Evolutionary conservation across 2,329 filamentous ascomycete genomes (phyloP).

Genomic region (Diaporthe amygdali): DNA sequence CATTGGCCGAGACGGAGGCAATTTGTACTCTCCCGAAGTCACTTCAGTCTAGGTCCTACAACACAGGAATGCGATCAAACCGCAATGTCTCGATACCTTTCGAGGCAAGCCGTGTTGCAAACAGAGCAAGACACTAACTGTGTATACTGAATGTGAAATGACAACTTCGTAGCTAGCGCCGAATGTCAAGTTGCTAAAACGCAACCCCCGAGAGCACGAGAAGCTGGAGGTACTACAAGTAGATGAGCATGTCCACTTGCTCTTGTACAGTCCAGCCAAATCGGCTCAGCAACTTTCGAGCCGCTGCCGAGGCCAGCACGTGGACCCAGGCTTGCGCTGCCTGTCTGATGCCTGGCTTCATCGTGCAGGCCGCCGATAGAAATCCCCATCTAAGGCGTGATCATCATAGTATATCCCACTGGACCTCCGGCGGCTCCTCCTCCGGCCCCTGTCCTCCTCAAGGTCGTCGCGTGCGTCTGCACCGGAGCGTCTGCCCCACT

Average conservation of each 20-base stretch:
- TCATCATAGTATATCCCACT: neutral
- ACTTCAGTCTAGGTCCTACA: neutral
- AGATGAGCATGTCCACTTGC: neutral
- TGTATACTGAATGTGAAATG: neutral
- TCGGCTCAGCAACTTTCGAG: neutral
- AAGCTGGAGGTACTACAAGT: neutral
- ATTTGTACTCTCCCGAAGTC: neutral
- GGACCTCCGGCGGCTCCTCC: neutral
- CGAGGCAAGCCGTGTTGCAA: neutral
- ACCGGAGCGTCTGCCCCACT: conserved; percentile 29
- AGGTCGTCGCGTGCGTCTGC: neutral
- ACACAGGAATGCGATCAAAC: neutral
- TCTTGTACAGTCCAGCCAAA: too few relatives aligned
- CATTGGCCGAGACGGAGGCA: neutral
- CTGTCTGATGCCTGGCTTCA: neutral
- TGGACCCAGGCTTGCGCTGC: neutral
- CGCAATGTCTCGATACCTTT: neutral
- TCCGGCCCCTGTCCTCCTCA: neutral
- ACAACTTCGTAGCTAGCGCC: neutral
- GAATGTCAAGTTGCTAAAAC: neutral
- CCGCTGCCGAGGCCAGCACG: neutral
- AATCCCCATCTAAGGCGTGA: neutral
- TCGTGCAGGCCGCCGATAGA: neutral
- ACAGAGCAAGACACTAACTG: neutral
- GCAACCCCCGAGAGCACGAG: too few relatives aligned